Conservation (phyloP, 2,329 filamentous ascomycete species). For the Exophiala bonariae region DNA sequence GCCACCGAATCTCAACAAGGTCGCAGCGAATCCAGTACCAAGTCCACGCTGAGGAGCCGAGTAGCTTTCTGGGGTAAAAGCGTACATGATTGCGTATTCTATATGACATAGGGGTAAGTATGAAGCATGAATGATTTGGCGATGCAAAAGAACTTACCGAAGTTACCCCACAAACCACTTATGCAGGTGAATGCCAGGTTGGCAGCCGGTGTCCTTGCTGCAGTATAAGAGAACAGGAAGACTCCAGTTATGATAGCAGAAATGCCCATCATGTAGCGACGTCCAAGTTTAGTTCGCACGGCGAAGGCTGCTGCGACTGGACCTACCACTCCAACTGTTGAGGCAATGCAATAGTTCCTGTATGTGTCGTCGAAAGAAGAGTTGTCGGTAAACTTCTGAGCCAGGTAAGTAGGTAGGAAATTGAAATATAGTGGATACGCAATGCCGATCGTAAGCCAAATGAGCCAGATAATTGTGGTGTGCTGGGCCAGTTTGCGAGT, state of each 20-base stretch:
- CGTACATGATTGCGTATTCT: constrained; percentile 70
- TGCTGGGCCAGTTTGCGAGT: constrained; percentile 57
- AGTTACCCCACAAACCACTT: constrained; percentile 71
- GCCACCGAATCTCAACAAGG: constrained; percentile 45
- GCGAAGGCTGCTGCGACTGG: constrained; percentile 67
- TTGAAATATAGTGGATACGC: constrained; percentile 50
- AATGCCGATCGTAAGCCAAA: constrained; percentile 71
- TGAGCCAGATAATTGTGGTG: constrained; percentile 59
- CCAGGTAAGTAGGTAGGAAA: constrained; percentile 49
- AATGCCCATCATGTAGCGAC: constrained; percentile 67
- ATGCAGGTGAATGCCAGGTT: constrained; percentile 77
- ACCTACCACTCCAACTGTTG: constrained; percentile 69
- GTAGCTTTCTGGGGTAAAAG: constrained; percentile 77
- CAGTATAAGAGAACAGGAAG: constrained; percentile 71
- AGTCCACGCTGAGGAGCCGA: constrained; percentile 75
- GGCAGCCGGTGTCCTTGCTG: constrained; percentile 58
- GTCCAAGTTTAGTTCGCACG: constrained; percentile 67
- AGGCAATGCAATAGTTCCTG: constrained; percentile 74
- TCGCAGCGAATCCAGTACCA: constrained; percentile 69
- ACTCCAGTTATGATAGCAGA: constrained; percentile 68
- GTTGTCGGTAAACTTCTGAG: constrained; percentile 34
- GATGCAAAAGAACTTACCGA: constrained; percentile 33
- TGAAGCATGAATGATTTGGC: constrained; percentile 41
- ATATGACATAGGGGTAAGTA: neutral
- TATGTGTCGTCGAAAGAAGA: constrained; percentile 43